phyloP scores from a whole-genome alignment of 495 filamentous ascomycete species.

The Ramalina intermedia region DNA sequence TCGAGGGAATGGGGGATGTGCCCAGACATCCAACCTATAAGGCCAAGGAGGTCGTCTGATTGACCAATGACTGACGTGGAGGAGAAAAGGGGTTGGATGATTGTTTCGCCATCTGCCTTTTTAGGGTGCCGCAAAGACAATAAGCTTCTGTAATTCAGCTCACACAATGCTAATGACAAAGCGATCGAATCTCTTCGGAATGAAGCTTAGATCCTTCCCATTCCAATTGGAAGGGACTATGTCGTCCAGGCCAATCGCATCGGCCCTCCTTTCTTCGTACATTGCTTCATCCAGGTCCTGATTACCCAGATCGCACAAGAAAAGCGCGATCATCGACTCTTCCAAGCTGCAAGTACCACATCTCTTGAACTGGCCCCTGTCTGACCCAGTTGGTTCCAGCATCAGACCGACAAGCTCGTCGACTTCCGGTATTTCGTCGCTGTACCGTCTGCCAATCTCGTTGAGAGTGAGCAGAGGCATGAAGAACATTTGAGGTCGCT shows the following conservation, averaged over 20 bases:
- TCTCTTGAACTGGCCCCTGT: neutral
- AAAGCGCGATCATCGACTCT: neutral
- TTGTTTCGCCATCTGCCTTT: too few species aligned
- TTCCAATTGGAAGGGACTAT: neutral
- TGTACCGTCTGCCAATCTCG: neutral
- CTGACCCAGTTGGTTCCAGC: neutral
- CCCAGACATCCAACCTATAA: too few species aligned
- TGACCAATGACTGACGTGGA: neutral
- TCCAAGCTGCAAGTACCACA: neutral
- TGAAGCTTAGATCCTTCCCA: neutral
- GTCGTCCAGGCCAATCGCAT: too few species aligned
- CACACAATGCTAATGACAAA: neutral
- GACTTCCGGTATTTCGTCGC: neutral
- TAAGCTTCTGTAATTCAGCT: neutral
- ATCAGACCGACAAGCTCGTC: neutral
- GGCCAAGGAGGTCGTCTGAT: too few species aligned
- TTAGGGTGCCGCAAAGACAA: too few species aligned
- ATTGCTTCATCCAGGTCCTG: neutral
- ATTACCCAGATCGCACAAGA: neutral
- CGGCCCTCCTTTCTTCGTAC: too few species aligned
- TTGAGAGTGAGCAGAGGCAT: constrained; percentile 1
- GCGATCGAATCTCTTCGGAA: neutral
- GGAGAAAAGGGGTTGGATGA: too few species aligned
- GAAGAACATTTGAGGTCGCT: neutral
- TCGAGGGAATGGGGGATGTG: too few species aligned